phyloP scores from a whole-genome alignment of 257 asterid genomes.

The Solanum sitiens region DNA sequence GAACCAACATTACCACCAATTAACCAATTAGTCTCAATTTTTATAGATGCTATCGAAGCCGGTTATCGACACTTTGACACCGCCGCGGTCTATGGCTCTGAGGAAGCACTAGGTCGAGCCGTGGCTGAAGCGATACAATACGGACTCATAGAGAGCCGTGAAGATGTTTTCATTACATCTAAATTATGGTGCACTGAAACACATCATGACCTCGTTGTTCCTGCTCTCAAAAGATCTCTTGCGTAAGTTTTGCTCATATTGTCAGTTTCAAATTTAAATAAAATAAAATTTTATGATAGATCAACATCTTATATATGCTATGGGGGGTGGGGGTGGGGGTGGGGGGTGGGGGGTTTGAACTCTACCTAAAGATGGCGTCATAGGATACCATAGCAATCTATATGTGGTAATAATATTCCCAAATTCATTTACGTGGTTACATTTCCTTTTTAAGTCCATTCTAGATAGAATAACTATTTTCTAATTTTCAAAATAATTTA shows the following conservation, averaged over 20 bases:
- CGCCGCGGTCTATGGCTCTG: slow-evolving; percentile 28
- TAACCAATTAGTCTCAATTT: slow-evolving; percentile 16
- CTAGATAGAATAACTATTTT: neutral
- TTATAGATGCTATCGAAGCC: slow-evolving; percentile 21
- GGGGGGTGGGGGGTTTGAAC: too few relatives aligned
- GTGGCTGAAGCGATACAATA: slow-evolving; percentile 20
- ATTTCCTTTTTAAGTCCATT: too few relatives aligned
- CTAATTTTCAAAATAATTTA: neutral
- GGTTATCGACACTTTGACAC: slow-evolving; percentile 57
- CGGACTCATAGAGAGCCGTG: slow-evolving; percentile 26
- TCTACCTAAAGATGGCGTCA: too few relatives aligned
- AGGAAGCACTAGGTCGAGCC: slow-evolving; percentile 33
- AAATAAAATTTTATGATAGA: too few relatives aligned
- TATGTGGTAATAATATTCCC: neutral
- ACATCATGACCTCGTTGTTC: slow-evolving; percentile 28
- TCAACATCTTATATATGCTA: neutral
- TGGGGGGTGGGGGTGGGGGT: too few relatives aligned
- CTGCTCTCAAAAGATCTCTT: slow-evolving; percentile 31
- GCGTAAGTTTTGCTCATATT: slow-evolving; percentile 5
- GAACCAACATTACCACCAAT: slow-evolving; percentile 11
- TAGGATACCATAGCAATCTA: neutral
- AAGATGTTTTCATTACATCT: slow-evolving; percentile 38
- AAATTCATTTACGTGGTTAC: neutral
- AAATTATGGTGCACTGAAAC: slow-evolving; percentile 22
- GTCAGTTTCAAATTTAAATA: neutral